A percentile compares a stretch with the other conserved stretches of the same genome.
Evolutionary conservation across 257 asterid genomes (phyloP).

Genomic region (Solanum appendiculatum): DNA sequence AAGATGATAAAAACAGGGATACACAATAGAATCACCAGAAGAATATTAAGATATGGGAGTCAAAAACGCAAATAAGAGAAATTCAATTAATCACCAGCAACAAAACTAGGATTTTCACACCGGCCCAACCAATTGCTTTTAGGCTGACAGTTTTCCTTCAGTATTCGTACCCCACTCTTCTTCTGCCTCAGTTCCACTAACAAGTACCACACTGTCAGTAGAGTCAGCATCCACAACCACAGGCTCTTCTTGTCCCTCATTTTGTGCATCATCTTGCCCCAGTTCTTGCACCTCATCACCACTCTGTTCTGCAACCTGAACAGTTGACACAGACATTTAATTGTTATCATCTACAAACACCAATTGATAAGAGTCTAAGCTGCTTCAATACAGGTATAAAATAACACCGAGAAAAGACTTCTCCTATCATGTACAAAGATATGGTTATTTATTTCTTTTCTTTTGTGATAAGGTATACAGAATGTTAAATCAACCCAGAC

Average conservation of each 20-base stretch:
- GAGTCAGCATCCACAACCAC: constrained; percentile 77
- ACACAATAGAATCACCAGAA: background rate
- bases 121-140: constrained; percentile 71
- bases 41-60: constrained; percentile 1
- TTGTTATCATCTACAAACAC: constrained; percentile 3
- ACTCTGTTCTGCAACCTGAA: constrained; percentile 43
- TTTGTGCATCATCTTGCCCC: constrained; percentile 35
- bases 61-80: constrained; percentile 36
- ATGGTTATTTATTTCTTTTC: background rate
- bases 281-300: constrained; percentile 46
- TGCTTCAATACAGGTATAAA: background rate
- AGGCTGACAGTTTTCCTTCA: constrained; percentile 84
- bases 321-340: background rate
- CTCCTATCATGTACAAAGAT: background rate
- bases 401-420: background rate
- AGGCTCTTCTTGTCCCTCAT: constrained; percentile 29
- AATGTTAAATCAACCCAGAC: background rate
- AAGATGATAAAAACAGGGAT: background rate
- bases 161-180: constrained; percentile 96
- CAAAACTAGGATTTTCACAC: constrained; percentile 64
- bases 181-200: constrained; percentile 68
- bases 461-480: background rate
- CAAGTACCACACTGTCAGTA: constrained; percentile 60
- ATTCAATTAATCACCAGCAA: constrained; percentile 65
- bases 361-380: background rate